These are phyloP conservation scores for Cercophora sp. DNA, from an alignment of 495 filamentous ascomycete genomes.

Conservation along the genomic window DNA sequence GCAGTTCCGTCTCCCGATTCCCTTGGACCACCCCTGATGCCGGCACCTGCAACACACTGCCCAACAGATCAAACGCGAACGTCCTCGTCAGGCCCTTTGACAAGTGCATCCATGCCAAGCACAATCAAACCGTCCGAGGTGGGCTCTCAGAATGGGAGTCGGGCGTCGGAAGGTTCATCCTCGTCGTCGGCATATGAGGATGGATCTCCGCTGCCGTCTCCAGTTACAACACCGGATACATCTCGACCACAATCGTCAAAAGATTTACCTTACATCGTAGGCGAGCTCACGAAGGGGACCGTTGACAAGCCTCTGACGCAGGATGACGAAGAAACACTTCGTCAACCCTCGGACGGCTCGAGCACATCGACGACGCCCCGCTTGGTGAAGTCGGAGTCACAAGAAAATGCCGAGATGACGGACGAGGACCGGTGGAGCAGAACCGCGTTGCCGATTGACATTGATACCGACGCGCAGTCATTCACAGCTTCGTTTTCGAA, in stretches of 20 bases:
- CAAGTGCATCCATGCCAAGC: too few species aligned
- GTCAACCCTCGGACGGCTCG: constrained; percentile 16
- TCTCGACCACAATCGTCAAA: constrained; percentile 43
- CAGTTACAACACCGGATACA: constrained; percentile 43
- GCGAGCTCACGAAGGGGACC: constrained; percentile 4
- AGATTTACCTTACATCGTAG: constrained; percentile 17
- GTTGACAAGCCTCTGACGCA: neutral
- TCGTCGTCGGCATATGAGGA: constrained; percentile 43
- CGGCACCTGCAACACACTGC: neutral
- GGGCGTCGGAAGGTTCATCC: constrained; percentile 41
- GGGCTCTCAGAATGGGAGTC: constrained; percentile 12
- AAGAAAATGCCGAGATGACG: constrained; percentile 2
- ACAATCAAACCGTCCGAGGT: constrained; percentile 16
- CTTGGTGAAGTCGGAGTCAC: constrained; percentile 3
- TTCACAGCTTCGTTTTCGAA: constrained; percentile 20
- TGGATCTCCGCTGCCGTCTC: constrained; percentile 35
- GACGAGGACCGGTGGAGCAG: constrained; percentile 37
- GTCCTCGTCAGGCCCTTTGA: too few species aligned
- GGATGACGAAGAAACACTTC: constrained; percentile 25
- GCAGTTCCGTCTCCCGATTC: too few species aligned
- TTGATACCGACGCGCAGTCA: constrained; percentile 32
- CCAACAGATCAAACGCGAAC: too few species aligned
- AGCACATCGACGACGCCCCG: constrained; percentile 27
- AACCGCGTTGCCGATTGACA: constrained; percentile 30
- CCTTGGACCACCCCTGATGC: too few species aligned